A percentile compares a stretch with the other conserved stretches of the same genome.
Evolutionary conservation across 345 rosid genomes (phyloP).

Genomic region (Excoecaria cochinchinensis): DNA sequence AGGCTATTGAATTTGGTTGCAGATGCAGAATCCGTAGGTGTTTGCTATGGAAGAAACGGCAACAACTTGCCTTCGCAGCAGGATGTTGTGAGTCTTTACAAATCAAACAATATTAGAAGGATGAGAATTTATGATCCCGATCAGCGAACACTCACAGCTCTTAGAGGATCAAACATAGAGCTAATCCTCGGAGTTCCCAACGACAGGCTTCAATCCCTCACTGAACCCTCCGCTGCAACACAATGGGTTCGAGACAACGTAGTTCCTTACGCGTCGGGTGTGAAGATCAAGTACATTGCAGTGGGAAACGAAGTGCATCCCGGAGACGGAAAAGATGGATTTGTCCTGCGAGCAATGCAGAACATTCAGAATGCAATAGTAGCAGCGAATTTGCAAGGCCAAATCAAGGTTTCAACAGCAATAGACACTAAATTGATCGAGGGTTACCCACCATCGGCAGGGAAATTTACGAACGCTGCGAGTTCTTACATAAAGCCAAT

Average conservation of each 20-base stretch:
- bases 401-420: slow-evolving; percentile 45
- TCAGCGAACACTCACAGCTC: slow-evolving; percentile 41
- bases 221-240: slow-evolving; percentile 24
- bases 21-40: slow-evolving; percentile 36
- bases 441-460: slow-evolving; percentile 32
- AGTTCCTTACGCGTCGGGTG: slow-evolving; percentile 27
- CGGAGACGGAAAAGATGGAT: slow-evolving; percentile 13
- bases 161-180: slow-evolving; percentile 40
- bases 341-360: slow-evolving; percentile 32
- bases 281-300: slow-evolving; percentile 45
- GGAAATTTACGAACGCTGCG: slow-evolving; percentile 15
- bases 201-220: slow-evolving; percentile 28
- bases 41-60: slow-evolving; percentile 42
- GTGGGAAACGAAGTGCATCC: slow-evolving; percentile 50
- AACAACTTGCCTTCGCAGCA: slow-evolving; percentile 35
- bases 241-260: slow-evolving; percentile 41
- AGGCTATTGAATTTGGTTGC: not conserved
- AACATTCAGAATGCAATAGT: slow-evolving; percentile 25
- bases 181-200: slow-evolving; percentile 36
- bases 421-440: slow-evolving; percentile 18
- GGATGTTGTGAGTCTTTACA: slow-evolving; percentile 33
- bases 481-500: slow-evolving; percentile 27
- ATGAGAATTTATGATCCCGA: slow-evolving; percentile 44
- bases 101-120: slow-evolving; percentile 27
- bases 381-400: slow-evolving; percentile 20